Conservation (phyloP, 169 alveolate genomes). For the Amoebophrya sp. region DNA sequence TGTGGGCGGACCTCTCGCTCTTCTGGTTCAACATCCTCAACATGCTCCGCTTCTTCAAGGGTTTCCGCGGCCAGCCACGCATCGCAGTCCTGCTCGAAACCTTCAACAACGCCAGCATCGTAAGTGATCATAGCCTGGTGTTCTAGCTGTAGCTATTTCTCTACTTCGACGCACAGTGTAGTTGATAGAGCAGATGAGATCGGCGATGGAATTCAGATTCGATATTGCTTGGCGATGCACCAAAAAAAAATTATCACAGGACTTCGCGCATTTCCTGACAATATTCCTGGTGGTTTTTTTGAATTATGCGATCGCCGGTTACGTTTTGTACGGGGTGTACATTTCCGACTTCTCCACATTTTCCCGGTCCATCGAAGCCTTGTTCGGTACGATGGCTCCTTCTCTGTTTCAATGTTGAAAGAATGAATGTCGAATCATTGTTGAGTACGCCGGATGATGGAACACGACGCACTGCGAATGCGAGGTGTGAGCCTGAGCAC, state of each 20-base stretch:
- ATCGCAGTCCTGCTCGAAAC: background rate
- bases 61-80: background rate
- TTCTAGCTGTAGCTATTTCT: too few relatives aligned
- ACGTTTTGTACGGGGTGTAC: background rate
- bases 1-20: background rate
- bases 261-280: background rate
- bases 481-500: too few relatives aligned
- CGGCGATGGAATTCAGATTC: too few relatives aligned
- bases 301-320: background rate
- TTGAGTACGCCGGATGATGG: too few relatives aligned
- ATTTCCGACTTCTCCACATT: background rate
- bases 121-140: background rate
- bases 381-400: too few relatives aligned
- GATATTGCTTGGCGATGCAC: too few relatives aligned
- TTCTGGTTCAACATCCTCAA: constrained; percentile 9
- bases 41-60: constrained; percentile 3
- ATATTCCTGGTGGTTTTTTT: background rate
- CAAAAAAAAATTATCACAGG: background rate
- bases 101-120: constrained; percentile 5
- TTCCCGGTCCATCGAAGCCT: background rate
- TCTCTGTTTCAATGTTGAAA: too few relatives aligned
- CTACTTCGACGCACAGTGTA: too few relatives aligned
- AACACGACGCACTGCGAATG: too few relatives aligned
- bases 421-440: too few relatives aligned
- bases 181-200: too few relatives aligned